phyloP scores from a whole-genome alignment of 2,329 filamentous ascomycete genomes.

The Colletotrichum costaricense region DNA sequence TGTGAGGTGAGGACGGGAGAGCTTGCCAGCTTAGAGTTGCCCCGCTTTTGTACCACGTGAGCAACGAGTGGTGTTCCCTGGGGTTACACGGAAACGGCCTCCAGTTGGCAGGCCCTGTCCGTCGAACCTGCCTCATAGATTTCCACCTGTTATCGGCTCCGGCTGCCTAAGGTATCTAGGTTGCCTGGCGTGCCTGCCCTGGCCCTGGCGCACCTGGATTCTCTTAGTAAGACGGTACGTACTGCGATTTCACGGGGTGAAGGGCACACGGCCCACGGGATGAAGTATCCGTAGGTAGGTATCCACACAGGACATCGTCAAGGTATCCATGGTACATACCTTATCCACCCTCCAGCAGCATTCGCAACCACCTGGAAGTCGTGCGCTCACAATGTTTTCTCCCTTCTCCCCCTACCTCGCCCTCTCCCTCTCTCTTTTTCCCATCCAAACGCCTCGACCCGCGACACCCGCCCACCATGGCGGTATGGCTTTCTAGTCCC shows the following conservation, averaged over 20 bases:
- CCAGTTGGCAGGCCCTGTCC: background rate
- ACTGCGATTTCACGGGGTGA: no score
- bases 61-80: background rate
- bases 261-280: no score
- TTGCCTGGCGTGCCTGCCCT: background rate
- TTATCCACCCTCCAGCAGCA: background rate
- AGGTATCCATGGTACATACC: background rate
- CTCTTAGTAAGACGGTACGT: background rate
- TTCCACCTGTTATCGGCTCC: background rate
- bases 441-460: background rate
- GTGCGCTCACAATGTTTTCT: background rate
- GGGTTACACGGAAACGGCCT: slow-evolving; percentile 7
- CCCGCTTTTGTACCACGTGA: background rate
- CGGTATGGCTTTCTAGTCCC: background rate
- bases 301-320: background rate
- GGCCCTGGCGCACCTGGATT: background rate
- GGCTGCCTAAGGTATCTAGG: background rate
- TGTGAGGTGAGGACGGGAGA: background rate
- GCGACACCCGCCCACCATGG: background rate
- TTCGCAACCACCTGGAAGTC: background rate
- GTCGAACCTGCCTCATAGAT: no score
- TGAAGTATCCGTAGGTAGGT: background rate
- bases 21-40: background rate
- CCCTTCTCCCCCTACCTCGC: background rate
- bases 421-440: background rate